Evolutionary conservation across 1,284 basidiomycete species (phyloP), one percentile per base, ranked within the genome.

Genomic region (Rhodofomes roseus): DNA sequence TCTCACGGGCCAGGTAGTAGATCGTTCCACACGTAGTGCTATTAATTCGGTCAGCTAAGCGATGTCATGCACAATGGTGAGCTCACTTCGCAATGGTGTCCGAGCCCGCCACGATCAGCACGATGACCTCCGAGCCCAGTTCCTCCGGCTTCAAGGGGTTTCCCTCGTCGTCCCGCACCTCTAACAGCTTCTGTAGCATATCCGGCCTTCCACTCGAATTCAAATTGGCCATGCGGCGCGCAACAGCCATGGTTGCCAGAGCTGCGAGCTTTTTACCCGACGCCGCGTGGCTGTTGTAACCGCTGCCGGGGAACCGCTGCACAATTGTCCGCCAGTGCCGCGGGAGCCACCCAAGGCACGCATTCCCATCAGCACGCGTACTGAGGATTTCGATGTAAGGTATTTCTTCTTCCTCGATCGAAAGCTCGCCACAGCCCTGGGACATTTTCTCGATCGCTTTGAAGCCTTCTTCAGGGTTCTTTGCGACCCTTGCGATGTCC

Each of bases 51-150:
- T 48, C 23, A 48, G 46, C 6, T 6, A 52, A 14, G n/a, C 50
- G 8, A 20, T 52, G 34, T 20, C 2, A 27, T 20, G n/a, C 43
- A 11, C 8, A n/a, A 3, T 51, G 27, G 22, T 9, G 27, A 1
- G 29, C 63, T 54, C 27, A 63, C 62, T 54, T 65, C 4, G 63
- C 56, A 8, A 56, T 61, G 1, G 64, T 65, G 22, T 65, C 62
- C 2, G 83, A 86, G 2, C 89, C 90, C 34, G 91, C 92, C 62
- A 95, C 91, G 14, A 94, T 92, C 84, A 5, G 90, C 90, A 29
- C 56, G 16, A 90, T 72, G 11, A 89, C 90, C 73, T 95, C 92
- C 1, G 90, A 90, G 4, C 90, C 94, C 62, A 95, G 74, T 69
- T 95, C 92, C 66, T 83, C 82, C 39, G 80, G 79, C 1, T 85